A percentile compares a stretch with the other conserved stretches of the same genome.
Evolutionary conservation across 768 basidiomycete genomes (phyloP).

Genomic region (Rhodotorula paludigena): DNA sequence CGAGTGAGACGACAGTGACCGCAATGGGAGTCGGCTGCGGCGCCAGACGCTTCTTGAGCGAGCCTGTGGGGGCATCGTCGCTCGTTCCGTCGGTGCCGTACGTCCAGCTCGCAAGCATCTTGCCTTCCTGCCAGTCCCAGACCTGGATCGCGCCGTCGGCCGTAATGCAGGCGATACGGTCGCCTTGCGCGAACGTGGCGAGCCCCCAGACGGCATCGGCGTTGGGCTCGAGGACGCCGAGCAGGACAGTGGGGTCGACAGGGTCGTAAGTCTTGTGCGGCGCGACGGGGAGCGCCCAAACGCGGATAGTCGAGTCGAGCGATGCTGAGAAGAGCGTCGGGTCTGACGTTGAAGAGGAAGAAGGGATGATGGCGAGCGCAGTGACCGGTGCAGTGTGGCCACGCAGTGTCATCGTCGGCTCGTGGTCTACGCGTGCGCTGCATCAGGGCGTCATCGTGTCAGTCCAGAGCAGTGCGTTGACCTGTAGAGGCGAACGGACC

Average conservation of each 20-base stretch:
- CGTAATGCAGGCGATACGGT: conserved; percentile 76
- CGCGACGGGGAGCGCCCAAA: conserved; percentile 75
- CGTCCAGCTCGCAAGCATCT: conserved; percentile 63
- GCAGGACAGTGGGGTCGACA: conserved; percentile 70
- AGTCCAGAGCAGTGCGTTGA: background rate
- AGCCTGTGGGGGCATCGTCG: conserved; percentile 43
- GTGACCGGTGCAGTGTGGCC: conserved; percentile 91
- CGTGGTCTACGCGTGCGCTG: conserved; percentile 62
- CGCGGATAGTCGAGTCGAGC: conserved; percentile 82
- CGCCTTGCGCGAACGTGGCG: conserved; percentile 59
- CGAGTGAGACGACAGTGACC: conserved; percentile 64
- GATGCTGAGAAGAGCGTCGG: conserved; percentile 82
- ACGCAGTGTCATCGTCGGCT: conserved; percentile 86
- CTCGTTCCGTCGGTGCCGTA: conserved; percentile 74
- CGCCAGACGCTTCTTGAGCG: background rate
- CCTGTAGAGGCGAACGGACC: conserved; percentile 45
- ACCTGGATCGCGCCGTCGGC: conserved; percentile 89
- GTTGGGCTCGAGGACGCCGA: conserved; percentile 80
- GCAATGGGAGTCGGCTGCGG: conserved; percentile 62
- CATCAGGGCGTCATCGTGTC: background rate
- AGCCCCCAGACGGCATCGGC: conserved; percentile 97
- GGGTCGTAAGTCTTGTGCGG: conserved; percentile 85
- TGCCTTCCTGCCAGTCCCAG: conserved; percentile 55
- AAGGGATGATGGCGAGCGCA: conserved; percentile 48
- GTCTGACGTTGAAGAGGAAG: conserved; percentile 57